phyloP scores from a whole-genome alignment of 2,329 filamentous ascomycete genomes.

The Pseudocercospora fijiensis region DNA sequence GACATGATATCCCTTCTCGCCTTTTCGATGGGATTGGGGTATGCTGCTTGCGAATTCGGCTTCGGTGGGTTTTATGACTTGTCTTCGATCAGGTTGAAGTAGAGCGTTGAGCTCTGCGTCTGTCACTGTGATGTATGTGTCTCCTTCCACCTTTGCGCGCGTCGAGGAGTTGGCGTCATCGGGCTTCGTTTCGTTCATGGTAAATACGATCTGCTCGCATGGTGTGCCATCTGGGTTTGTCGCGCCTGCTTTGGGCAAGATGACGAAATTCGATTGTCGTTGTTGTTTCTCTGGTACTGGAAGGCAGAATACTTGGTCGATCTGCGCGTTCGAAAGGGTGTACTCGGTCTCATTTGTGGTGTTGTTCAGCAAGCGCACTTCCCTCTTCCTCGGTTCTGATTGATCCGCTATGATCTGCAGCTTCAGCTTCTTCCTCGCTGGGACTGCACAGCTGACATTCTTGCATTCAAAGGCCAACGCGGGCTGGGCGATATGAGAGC shows the following conservation, averaged over 20 bases:
- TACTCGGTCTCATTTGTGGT: slow-evolving; percentile 35
- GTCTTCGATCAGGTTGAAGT: slow-evolving; percentile 48
- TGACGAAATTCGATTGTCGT: slow-evolving; percentile 62
- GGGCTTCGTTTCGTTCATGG: slow-evolving; percentile 53
- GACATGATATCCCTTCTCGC: slow-evolving; percentile 63
- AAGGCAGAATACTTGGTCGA: slow-evolving; percentile 61
- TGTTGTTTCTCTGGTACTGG: slow-evolving; percentile 65
- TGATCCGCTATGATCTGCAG: slow-evolving; percentile 53
- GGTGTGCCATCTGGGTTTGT: slow-evolving; percentile 37
- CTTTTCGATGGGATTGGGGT: slow-evolving; percentile 60
- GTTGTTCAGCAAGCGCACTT: slow-evolving; percentile 33
- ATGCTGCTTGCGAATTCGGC: slow-evolving; percentile 61
- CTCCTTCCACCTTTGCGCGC: slow-evolving; percentile 42
- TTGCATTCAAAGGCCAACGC: slow-evolving; percentile 46
- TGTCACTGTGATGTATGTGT: slow-evolving; percentile 48
- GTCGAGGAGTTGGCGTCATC: slow-evolving; percentile 42
- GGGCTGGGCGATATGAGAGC: slow-evolving; percentile 36
- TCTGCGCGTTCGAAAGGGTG: slow-evolving; percentile 51
- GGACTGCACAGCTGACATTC: slow-evolving; percentile 61
- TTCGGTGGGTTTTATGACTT: slow-evolving; percentile 54
- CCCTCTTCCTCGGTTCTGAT: slow-evolving; percentile 26
- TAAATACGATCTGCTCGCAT: slow-evolving; percentile 60
- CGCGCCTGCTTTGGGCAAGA: slow-evolving; percentile 56
- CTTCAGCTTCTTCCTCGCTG: slow-evolving; percentile 63
- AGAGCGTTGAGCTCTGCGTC: slow-evolving; percentile 51